A percentile compares a stretch with the other conserved stretches of the same genome.
These are phyloP conservation scores for Amphicarpaea edgeworthii DNA, from an alignment of 306 rosid genomes.

Conservation along the genomic window DNA sequence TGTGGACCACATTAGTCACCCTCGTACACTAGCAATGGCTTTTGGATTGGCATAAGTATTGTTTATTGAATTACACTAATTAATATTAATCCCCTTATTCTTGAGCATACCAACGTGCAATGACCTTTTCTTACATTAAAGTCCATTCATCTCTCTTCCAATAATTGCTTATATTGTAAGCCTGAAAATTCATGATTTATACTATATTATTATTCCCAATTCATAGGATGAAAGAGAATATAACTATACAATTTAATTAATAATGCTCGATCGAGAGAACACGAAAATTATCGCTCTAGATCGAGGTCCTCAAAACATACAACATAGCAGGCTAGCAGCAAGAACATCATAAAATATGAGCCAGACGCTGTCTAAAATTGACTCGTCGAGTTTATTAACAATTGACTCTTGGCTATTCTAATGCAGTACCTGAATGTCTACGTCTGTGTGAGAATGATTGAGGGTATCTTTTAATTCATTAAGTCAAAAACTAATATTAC, in stretches of 20 bases:
- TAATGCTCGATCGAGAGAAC: not conserved
- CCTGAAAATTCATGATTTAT: not conserved
- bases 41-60: slow-evolving; percentile 24
- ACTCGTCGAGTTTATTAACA: slow-evolving; percentile 50
- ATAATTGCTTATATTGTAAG: slow-evolving; percentile 43
- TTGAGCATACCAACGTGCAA: not conserved
- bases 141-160: slow-evolving; percentile 26
- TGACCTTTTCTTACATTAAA: slow-evolving; percentile 23
- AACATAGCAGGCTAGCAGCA: slow-evolving; percentile 36
- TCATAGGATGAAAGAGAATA: slow-evolving; percentile 41
- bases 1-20: slow-evolving; percentile 45
- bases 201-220: slow-evolving; percentile 21
- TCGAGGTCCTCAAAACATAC: slow-evolving; percentile 37
- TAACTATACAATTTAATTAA: slow-evolving; percentile 27
- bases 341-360: slow-evolving; percentile 31
- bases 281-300: slow-evolving; percentile 31
- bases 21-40: not conserved
- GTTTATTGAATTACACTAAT: slow-evolving; percentile 8
- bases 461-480: too few relatives aligned
- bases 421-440: not conserved
- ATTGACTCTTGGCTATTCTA: slow-evolving; percentile 23
- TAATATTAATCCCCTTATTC: not conserved
- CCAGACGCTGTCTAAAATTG: slow-evolving; percentile 47
- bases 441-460: too few relatives aligned
- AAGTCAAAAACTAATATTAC: too few relatives aligned